Evolutionary conservation across 768 basidiomycete species (phyloP), one percentile per base, ranked within the genome.

Genomic region (Mycena rosella): DNA sequence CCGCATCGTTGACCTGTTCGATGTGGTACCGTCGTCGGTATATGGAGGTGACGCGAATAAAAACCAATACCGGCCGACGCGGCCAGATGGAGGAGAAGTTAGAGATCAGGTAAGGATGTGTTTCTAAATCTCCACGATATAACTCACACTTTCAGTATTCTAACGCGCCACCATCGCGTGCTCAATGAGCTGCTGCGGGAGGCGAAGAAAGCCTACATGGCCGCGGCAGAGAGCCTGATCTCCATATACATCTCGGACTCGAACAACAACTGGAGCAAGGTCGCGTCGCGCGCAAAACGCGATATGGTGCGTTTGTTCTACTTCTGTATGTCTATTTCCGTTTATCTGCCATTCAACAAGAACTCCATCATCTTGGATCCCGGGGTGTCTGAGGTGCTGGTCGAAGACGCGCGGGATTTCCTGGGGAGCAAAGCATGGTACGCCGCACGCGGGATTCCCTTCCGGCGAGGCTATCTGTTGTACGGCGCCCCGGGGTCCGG

Each of bases 381-480:
- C 7, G 91, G 91, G 0, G 81, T 93, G 52, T 86, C 88, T 59
- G 88, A 92, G 32, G 72, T 87, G 20, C 77, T 95, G 1, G 73
- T 94, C 9, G 82, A 87, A 3, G 94, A 95, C 72, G 91, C 91
- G 9, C 80, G 78, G 6, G 91, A 94, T 72, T 95, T 95, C 70
- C 77, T 94, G 57, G 74, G 75, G 7, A 91, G 88, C 69, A 91
- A 89, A 69, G 60, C 78, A 24, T 95, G 94, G 94, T 95, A 95
- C 69, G 73, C 85, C 2, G 87, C 87, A 13, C 88, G 93, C 53
- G 93, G 92, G 0, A 94, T 95, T 62, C 93, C 94, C 2, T 94
- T 92, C 80, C 89, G 92, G 24, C 83, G 92, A 13, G 93, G 94
- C 15, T 93, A 92, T 74, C 85, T 94, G n/a, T 82, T 93, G 40